Base-by-base conservation (phyloP, 2,329 filamentous ascomycete species). In the Penicillium sp. region DNA sequence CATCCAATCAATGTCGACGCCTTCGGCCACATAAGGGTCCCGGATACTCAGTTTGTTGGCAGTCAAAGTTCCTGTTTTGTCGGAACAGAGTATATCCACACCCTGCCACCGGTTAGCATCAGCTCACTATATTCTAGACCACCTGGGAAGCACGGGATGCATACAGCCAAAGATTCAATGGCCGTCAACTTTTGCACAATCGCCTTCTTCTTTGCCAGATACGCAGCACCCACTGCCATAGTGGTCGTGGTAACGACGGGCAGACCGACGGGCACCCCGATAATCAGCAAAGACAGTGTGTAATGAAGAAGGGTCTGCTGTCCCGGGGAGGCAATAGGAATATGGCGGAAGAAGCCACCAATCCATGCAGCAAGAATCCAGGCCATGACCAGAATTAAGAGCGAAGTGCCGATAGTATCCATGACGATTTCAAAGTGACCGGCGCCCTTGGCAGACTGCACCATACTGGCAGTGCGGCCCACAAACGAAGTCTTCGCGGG, bases 351-450 rank as follows among this genome's bases (percentile, higher is more conserved):
- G 76, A 89, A 88, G 55, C 83, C 84, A 59, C 84, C 84, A 56
- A 88, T 85, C 84, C 84, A 88, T 41, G 83, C 77, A 27, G 78
- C 71, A 48, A 89, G 73, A 57, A 87, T 86, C 76, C 79, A 88
- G 63, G 84, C 83, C 69, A 87, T 82, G 65, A 88, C 84, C 34
- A 88, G 73, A 50, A 88, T 79, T 54, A 89, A 73, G 36, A 89
- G 75, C 41, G 80, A 74, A 17, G 82, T 86, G 63, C 84, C 84
- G 57, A 88, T 88, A 52, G 79, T 84, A 73, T 87, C 83, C 84
- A 88, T 88, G 70, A 88, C 85, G 42, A 84, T 80, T 73, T 88
- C 87, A 73, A 87, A 86, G 67, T 87, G 83, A 60, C 84, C 84
- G 62, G 84, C 81, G 59, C 86, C 84, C 67, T 84, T 78, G 47